Evolutionary conservation across 2,329 filamentous ascomycete species (phyloP), one percentile per base, ranked within the genome.

Genomic region (Pseudogymnoascus sp.): DNA sequence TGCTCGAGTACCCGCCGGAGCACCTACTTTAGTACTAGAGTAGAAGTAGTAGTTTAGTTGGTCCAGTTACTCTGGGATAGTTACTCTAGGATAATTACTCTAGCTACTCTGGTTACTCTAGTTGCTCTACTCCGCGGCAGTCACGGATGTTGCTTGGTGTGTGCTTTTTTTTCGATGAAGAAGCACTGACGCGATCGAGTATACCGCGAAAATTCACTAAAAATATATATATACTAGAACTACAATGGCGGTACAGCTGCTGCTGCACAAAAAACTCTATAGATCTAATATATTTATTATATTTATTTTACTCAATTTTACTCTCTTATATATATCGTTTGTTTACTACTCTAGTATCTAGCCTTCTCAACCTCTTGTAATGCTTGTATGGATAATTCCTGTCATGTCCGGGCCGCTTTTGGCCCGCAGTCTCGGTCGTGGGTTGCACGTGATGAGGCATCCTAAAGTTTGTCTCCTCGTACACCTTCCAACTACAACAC

Each of bases 401-500:
- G 50, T 56, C 50, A 33, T 56, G 29, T 2, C 29, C 50, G 26
- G 50, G 26, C 50, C 50, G 50, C 29, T 13, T 56, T 56, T 31
- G 50, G 26, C 29, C 50, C 50, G n/a, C 29, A 19, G 26, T 56
- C 50, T 5, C 50, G 31, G 50, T 33, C 29, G 10, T 33, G 29
- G 5, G 2, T 4, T 31, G 16, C 50, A 56, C 50, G 50, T 56
- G 50, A 56, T 33, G 16, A 56, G n/a, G 33, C 16, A 35, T 56
- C 50, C 50, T 29, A 56, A 56, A 56, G 50, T 56, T 56, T 33
- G 50, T 56, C 50, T 56, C 50, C 50, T 56, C 29, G 29, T 56
- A 29, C 50, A 56, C 50, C 50, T 56, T 56, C 50, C 50, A 14
- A 19, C 47, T 33, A 14, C 50, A 19, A 56, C 50, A 56, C 16